Evolutionary conservation across 2,329 filamentous ascomycete genomes (phyloP), one percentile per base, ranked within the genome.

Genomic region (Trichoderma pleuroti): DNA sequence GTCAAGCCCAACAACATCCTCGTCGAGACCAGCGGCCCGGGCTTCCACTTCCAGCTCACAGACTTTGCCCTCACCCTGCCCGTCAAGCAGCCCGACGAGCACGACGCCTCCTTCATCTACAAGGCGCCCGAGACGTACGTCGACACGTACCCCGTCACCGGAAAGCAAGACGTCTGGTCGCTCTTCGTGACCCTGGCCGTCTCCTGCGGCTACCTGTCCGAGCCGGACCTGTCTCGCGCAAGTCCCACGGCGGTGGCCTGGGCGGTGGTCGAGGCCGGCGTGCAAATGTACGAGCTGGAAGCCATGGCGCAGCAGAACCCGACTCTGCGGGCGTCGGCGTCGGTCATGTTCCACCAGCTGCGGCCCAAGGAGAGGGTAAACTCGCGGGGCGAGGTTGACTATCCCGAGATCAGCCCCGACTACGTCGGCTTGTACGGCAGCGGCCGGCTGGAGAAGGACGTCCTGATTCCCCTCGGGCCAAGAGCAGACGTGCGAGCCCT

Each of bases 1-100:
- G 24, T 67, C 64, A 67, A 67, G 18, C 64, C 64, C 34, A 46
- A 24, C 24, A 67, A 67, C 24, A 30, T 67, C 32, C 52, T 67
- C 16, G 64, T 67, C 32, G 52, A 67, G 21, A 5, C 32, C 32
- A 42, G 4, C 30, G 56, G 21, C 2, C 11, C 5, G 24, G 34
- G 52, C 34, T 59, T 32, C 52, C 14, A 36, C 34, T 67, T 67
- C 7, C 36, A 57, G 16, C 64, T 67, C 34, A 30, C 34, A 30
- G 64, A 67, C 34, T 67, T 67, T 42, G 52, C 21, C 24, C 52
- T 57, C 12, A 7, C 52, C 11, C 16, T 28, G 1, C 21, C 63
- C 34, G 21, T 16, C 12, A 16, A 21, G 2, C 10, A 28, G 16
- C 5, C 10, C 42, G 28, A 64, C 28, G 24, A 4, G 6, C 3